Base-by-base conservation (phyloP, 2,329 filamentous ascomycete species). In the Thelonectria rubi region DNA sequence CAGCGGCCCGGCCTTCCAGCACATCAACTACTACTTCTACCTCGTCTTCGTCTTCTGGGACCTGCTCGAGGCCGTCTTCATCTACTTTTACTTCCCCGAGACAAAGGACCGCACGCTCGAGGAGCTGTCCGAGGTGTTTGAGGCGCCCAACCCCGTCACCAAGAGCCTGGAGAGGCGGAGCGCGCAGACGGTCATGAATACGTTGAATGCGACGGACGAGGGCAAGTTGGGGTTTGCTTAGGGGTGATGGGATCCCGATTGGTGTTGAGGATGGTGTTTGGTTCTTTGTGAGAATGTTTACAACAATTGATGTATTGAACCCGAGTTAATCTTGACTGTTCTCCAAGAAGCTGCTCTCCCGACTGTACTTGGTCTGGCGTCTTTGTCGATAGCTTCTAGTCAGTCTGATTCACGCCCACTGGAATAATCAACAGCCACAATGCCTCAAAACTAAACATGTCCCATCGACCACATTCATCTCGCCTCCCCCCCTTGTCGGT, bases 41-140 rank as follows among this genome's bases (percentile, higher is more conserved):
- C 72, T 80, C 1, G 76, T 81, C 2, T 80, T 81, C 66, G 74
- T 82, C 0, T 78, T 79, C 54, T 82, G 79, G 80, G 78, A 82
- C 47, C 53, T 81, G 10, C 67, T 81, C 17, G 79, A 82, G 59
- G 75, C 71, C 6, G 73, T 68, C 0, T 60, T 81, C 5, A 80
- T 82, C 24, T 86, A 83, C 67, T 82, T 85, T 65, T 80, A 82
- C 66, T 86, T 79, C 66, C 79, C 78, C 0, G 80, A 82, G 69
- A 82, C 80, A 2, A 82, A 81, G 68, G 78, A 78, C n/a, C 73
- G 79, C 26, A 71, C 83, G 20, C 76, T 87, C 32, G 84, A 87
- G 73, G 84, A 87, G 69, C 62, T 86, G 57, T 80, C 82, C 8
- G 80, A 81, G 57, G 83, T 87, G 26, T 84, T 84, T 66, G 73